These are phyloP conservation scores for Epichloe aotearoae DNA, from an alignment of 2,329 filamentous ascomycete species.

Conservation along the genomic window DNA sequence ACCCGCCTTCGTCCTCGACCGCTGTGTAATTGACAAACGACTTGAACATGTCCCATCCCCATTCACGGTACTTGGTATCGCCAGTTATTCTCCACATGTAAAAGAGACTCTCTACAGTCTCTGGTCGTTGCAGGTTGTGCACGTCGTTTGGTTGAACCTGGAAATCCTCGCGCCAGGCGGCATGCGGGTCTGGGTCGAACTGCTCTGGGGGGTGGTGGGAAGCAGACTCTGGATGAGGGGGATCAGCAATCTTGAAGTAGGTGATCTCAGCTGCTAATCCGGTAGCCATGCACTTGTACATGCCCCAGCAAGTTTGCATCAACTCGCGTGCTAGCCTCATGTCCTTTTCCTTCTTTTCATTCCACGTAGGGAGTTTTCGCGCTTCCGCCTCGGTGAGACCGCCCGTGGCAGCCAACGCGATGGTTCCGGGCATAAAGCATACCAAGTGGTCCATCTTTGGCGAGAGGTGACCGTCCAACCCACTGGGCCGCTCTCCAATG, in stretches of 20 bases:
- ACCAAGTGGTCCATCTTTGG: slow-evolving; percentile 98
- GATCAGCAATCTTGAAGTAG: slow-evolving; percentile 66
- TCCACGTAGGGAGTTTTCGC: slow-evolving; percentile 59
- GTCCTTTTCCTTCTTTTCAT: slow-evolving; percentile 67
- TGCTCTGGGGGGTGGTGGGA: slow-evolving; percentile 32
- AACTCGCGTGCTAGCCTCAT: slow-evolving; percentile 79
- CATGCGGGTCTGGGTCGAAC: slow-evolving; percentile 39
- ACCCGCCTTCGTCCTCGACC: slow-evolving; percentile 65
- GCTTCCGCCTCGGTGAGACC: slow-evolving; percentile 66
- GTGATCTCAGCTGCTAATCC: slow-evolving; percentile 92
- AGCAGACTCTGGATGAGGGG: slow-evolving; percentile 46
- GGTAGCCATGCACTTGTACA: slow-evolving; percentile 82
- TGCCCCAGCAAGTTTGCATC: slow-evolving; percentile 96
- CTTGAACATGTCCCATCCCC: slow-evolving; percentile 98
- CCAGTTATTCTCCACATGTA: slow-evolving; percentile 99
- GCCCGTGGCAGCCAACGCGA: slow-evolving; percentile 75
- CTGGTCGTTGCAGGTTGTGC: slow-evolving; percentile 89
- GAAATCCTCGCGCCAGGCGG: slow-evolving; percentile 65
- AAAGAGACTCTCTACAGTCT: slow-evolving; percentile 91
- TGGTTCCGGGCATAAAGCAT: slow-evolving; percentile 94
- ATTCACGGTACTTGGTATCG: slow-evolving; percentile 77
- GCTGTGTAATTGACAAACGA: slow-evolving; percentile 77
- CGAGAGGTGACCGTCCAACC: slow-evolving; percentile 50
- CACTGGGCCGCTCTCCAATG: slow-evolving; percentile 70
- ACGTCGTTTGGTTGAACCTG: slow-evolving; percentile 67